Percentiles rank a stretch among this genome's conserved stretches.
Conservation (phyloP, 176 grass and related monocot genomes). For the Carex pumila region DNA sequence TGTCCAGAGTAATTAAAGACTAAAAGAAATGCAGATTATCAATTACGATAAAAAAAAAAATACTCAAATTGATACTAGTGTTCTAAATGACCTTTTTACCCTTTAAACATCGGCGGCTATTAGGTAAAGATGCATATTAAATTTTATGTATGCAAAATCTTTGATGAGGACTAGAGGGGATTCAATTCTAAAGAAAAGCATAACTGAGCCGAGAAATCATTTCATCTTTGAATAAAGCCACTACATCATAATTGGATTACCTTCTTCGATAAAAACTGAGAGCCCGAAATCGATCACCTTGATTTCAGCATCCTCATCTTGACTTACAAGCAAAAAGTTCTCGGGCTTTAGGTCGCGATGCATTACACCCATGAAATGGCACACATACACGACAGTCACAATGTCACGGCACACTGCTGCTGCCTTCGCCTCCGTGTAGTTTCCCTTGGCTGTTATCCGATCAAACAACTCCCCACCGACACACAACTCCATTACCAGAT, state of each 20-base stretch:
- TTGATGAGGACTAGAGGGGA: too few relatives aligned
- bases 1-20: too few relatives aligned
- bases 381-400: slow-evolving; percentile 25
- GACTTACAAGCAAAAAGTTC: slow-evolving; percentile 30
- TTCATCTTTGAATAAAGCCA: too few relatives aligned
- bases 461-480: slow-evolving; percentile 36
- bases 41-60: too few relatives aligned
- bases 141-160: too few relatives aligned
- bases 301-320: slow-evolving; percentile 22
- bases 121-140: too few relatives aligned
- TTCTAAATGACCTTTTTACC: too few relatives aligned
- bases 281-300: slow-evolving; percentile 37
- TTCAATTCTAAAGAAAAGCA: too few relatives aligned
- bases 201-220: too few relatives aligned
- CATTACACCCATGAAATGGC: slow-evolving; percentile 44
- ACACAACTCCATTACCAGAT: slow-evolving; percentile 35
- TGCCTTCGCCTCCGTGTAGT: slow-evolving; percentile 28
- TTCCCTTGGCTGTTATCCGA: slow-evolving; percentile 26
- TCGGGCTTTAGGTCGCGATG: slow-evolving; percentile 38
- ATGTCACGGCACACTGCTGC: slow-evolving; percentile 19
- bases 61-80: too few relatives aligned
- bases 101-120: too few relatives aligned
- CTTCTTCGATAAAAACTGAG: slow-evolving; percentile 37
- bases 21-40: too few relatives aligned
- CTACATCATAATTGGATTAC: not conserved